Evolutionary conservation across 805 yeast genomes (phyloP).

Genomic region (Suhomyces kilbournensis): DNA sequence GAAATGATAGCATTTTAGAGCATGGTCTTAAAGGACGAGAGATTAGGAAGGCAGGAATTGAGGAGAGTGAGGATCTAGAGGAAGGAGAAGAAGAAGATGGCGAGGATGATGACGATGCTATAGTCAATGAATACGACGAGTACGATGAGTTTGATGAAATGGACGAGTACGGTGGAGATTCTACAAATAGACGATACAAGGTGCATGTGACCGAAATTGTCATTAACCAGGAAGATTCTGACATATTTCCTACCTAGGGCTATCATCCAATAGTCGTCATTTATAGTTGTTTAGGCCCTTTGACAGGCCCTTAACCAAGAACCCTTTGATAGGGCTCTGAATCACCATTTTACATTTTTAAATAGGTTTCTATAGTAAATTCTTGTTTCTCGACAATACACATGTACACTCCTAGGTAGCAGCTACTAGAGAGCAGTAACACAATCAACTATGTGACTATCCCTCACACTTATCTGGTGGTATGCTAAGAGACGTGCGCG

Average conservation of each 20-base stretch:
- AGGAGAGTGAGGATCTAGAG: neutral
- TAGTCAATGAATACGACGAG: slow-evolving; percentile 18
- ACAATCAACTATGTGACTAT: neutral
- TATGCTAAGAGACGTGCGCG: neutral
- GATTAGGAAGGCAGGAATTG: neutral
- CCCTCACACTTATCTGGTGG: neutral
- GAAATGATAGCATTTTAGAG: neutral
- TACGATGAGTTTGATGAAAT: slow-evolving; percentile 16
- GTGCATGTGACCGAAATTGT: slow-evolving; percentile 43
- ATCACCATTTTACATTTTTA: neutral
- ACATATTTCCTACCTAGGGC: slow-evolving; percentile 21
- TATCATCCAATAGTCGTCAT: neutral
- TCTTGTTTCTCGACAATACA: neutral
- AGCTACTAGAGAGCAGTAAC: too few relatives aligned
- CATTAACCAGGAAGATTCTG: slow-evolving; percentile 33
- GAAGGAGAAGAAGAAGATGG: slow-evolving; percentile 10
- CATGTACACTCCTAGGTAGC: too few relatives aligned
- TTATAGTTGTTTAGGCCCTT: neutral
- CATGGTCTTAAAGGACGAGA: neutral
- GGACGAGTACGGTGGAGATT: slow-evolving; percentile 20
- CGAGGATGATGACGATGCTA: slow-evolving; percentile 14
- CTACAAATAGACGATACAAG: slow-evolving; percentile 25
- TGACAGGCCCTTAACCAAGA: neutral
- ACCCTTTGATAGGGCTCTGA: neutral
- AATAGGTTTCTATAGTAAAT: neutral